Percentiles rank a stretch among this genome's conserved stretches.
phyloP scores from a whole-genome alignment of 2,329 filamentous ascomycete genomes.

The Cladosporium sp. region DNA sequence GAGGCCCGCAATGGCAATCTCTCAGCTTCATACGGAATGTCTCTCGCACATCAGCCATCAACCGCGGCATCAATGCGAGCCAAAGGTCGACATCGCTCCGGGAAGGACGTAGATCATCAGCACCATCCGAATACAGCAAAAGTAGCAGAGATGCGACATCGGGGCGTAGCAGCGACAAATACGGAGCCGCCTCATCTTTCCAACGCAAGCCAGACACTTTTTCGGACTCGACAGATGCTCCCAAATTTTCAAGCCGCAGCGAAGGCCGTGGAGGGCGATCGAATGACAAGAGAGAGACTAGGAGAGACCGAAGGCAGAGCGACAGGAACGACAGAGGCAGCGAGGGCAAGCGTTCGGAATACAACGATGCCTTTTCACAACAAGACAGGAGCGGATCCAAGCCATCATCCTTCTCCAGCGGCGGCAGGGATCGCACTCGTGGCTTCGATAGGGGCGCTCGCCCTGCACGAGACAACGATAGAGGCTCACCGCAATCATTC shows the following conservation, averaged over 20 bases:
- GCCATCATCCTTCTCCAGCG: neutral
- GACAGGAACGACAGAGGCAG: neutral
- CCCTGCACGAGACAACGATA: neutral
- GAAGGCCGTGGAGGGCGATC: neutral
- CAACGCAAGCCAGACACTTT: neutral
- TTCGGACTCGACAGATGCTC: neutral
- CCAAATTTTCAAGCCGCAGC: neutral
- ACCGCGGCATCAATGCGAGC: slow-evolving; percentile 54
- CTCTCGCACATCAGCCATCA: slow-evolving; percentile 68
- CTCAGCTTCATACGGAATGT: slow-evolving; percentile 32
- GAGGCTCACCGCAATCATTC: neutral
- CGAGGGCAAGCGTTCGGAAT: neutral
- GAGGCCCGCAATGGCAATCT: slow-evolving; percentile 2
- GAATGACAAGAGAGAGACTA: neutral
- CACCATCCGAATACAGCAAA: neutral
- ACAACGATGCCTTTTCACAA: slow-evolving; percentile 2
- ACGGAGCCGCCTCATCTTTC: neutral
- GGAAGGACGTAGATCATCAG: neutral
- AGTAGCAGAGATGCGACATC: neutral
- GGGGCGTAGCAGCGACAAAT: neutral
- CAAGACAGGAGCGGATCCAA: neutral
- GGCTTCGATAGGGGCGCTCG: neutral
- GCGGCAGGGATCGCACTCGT: neutral
- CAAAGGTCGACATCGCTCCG: neutral
- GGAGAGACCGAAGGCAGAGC: neutral